Evolutionary conservation across 2,329 filamentous ascomycete species (phyloP).

Genomic region (Fusarium sp.): DNA sequence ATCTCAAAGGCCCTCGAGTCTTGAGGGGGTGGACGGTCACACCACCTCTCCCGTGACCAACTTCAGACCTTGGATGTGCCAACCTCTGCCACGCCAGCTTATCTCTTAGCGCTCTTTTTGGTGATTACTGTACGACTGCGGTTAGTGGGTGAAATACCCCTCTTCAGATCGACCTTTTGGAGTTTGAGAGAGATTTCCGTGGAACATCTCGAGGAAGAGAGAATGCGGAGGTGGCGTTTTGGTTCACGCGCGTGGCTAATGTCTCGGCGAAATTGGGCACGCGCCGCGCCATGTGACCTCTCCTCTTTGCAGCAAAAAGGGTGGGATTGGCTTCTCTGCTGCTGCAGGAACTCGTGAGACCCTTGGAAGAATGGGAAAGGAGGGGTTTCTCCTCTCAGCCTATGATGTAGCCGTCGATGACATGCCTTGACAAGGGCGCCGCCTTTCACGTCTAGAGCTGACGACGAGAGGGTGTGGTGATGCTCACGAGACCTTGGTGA

Average conservation of each 20-base stretch:
- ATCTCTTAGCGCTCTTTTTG: background rate
- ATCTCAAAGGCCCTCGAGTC: slow-evolving; percentile 1
- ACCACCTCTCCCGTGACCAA: slow-evolving; percentile 35
- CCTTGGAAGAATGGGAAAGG: slow-evolving; percentile 14
- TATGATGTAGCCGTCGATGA: slow-evolving; percentile 10
- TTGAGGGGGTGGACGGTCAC: slow-evolving; percentile 16
- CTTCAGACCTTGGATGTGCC: slow-evolving; percentile 5
- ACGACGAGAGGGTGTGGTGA: slow-evolving; percentile 29
- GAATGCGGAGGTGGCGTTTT: slow-evolving; percentile 38
- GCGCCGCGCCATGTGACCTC: slow-evolving; percentile 32
- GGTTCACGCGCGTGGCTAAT: slow-evolving; percentile 17
- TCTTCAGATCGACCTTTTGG: background rate
- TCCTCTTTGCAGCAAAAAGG: slow-evolving; percentile 13
- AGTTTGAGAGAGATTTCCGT: background rate
- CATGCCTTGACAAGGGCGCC: slow-evolving; percentile 31
- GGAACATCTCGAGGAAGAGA: background rate
- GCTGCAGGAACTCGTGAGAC: slow-evolving; percentile 37
- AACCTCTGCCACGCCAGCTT: background rate
- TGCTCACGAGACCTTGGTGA: slow-evolving; percentile 33
- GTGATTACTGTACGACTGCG: background rate
- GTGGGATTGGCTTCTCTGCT: slow-evolving; percentile 17
- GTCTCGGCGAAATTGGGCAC: slow-evolving; percentile 19
- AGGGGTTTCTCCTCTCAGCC: background rate
- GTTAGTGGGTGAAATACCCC: background rate
- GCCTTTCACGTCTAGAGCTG: background rate